A percentile compares a stretch with the other conserved stretches of the same genome.
These are phyloP conservation scores for Heracleum sosnowskyi DNA, from an alignment of 129 eudicot genomes.

Conservation along the genomic window DNA sequence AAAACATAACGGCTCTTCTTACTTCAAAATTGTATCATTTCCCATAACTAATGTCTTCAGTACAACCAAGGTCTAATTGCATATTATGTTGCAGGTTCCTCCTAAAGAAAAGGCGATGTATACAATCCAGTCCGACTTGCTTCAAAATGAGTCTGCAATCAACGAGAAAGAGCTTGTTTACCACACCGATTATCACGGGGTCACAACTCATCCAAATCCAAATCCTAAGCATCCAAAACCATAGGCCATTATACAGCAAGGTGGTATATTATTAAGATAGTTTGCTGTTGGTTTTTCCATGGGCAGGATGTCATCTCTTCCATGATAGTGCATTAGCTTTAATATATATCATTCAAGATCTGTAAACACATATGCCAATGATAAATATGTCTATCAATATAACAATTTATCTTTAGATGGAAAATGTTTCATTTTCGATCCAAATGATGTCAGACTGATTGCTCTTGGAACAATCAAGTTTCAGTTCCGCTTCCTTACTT, in stretches of 20 bases:
- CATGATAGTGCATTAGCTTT: slow-evolving; percentile 11
- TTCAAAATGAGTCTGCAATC: not conserved
- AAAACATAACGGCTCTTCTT: not conserved
- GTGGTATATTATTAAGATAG: slow-evolving; percentile 1
- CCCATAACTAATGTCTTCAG: not conserved
- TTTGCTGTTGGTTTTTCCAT: not conserved
- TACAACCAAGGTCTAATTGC: not conserved
- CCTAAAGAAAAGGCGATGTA: not conserved
- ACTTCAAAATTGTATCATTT: not conserved
- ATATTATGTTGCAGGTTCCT: slow-evolving; percentile 9
- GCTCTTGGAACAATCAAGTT: not conserved
- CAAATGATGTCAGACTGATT: not conserved
- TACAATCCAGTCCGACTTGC: not conserved
- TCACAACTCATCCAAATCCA: slow-evolving; percentile 23
- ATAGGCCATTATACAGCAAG: slow-evolving; percentile 3
- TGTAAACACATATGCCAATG: slow-evolving; percentile 7
- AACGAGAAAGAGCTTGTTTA: slow-evolving; percentile 13
- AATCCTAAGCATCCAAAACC: slow-evolving; percentile 59
- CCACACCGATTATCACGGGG: slow-evolving; percentile 23
- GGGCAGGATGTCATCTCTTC: not conserved
- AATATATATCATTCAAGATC: slow-evolving; percentile 8
- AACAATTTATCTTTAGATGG: not conserved
- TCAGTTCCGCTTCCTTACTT: not conserved
- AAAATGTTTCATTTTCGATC: not conserved
- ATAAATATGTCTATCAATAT: not conserved